Evolutionary conservation across 768 basidiomycete species (phyloP).

Genomic region (Cyclocybe aegerita): DNA sequence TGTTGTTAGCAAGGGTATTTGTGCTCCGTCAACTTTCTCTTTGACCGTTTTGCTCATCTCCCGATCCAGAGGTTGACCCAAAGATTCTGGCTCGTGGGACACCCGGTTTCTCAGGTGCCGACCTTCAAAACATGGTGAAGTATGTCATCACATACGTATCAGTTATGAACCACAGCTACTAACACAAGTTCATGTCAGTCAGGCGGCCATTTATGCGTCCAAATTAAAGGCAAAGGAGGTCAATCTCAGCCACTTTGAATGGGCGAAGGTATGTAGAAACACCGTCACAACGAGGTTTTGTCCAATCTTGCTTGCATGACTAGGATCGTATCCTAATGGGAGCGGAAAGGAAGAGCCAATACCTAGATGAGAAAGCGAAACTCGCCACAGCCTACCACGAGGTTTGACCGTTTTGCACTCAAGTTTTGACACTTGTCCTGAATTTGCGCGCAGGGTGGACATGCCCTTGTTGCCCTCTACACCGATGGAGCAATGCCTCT

Average conservation of each 20-base stretch:
- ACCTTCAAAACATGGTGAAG: slow-evolving; percentile 97
- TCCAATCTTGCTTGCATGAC: background rate
- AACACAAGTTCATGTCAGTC: slow-evolving; percentile 33
- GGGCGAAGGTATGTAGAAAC: slow-evolving; percentile 75
- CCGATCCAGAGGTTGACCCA: slow-evolving; percentile 68
- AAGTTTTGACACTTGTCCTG: slow-evolving; percentile 7
- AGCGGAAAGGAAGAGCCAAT: slow-evolving; percentile 88
- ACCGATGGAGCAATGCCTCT: slow-evolving; percentile 95
- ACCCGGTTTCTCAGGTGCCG: slow-evolving; percentile 95
- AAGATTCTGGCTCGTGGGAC: slow-evolving; percentile 91
- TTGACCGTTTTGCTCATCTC: slow-evolving; percentile 14
- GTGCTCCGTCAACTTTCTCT: slow-evolving; percentile 6
- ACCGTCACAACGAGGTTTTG: background rate
- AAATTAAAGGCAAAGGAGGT: slow-evolving; percentile 79
- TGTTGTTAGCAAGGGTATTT: slow-evolving; percentile 53
- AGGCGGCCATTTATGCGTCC: slow-evolving; percentile 94
- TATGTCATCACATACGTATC: slow-evolving; percentile 34
- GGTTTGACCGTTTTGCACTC: slow-evolving; percentile 35
- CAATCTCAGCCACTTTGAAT: slow-evolving; percentile 84
- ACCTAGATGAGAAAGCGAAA: slow-evolving; percentile 84
- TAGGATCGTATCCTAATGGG: slow-evolving; percentile 97
- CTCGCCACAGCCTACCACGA: slow-evolving; percentile 96
- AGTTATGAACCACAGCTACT: slow-evolving; percentile 4
- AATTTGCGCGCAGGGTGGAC: slow-evolving; percentile 63
- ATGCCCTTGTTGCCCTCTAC: slow-evolving; percentile 92